Percentiles rank a stretch among this genome's conserved stretches.
These are phyloP conservation scores for Macrolepiota dolichaula DNA, from an alignment of 768 basidiomycete species.

Conservation along the genomic window DNA sequence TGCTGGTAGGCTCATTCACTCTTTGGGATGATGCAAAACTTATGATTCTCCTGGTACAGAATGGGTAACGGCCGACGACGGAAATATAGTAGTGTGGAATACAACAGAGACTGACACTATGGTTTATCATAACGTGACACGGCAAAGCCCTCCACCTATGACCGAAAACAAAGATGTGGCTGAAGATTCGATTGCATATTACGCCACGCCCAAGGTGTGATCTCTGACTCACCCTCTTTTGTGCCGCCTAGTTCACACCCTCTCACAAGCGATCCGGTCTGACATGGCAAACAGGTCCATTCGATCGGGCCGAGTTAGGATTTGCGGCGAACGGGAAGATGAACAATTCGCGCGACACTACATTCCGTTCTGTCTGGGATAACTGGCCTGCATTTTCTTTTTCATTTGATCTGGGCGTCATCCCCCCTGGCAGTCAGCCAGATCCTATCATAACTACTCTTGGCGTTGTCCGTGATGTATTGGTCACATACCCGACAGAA, in stretches of 20 bases:
- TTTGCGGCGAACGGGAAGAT: conserved; percentile 39
- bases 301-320: conserved; percentile 31
- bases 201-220: conserved; percentile 36
- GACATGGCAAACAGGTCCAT: conserved; percentile 44
- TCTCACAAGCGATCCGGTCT: conserved; percentile 15
- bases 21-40: not conserved
- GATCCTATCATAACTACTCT: conserved; percentile 32
- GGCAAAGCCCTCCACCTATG: conserved; percentile 27
- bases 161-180: conserved; percentile 44
- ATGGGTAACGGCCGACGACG: conserved; percentile 31
- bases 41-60: conserved; percentile 19
- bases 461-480: conserved; percentile 35
- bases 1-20: conserved; percentile 20
- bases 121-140: conserved; percentile 42
- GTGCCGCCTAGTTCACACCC: too few relatives aligned
- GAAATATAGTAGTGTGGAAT: conserved; percentile 41
- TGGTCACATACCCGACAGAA: conserved; percentile 24
- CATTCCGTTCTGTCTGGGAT: conserved; percentile 35
- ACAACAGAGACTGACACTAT: conserved; percentile 28
- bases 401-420: conserved; percentile 41
- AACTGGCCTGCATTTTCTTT: conserved; percentile 47
- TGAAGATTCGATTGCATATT: conserved; percentile 46
- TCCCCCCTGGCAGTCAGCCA: conserved; percentile 21
- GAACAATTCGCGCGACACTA: conserved; percentile 33
- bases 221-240: not conserved